Evolutionary conservation across 257 asterid genomes (phyloP).

Genomic region (Ocimum tenuiflorum): DNA sequence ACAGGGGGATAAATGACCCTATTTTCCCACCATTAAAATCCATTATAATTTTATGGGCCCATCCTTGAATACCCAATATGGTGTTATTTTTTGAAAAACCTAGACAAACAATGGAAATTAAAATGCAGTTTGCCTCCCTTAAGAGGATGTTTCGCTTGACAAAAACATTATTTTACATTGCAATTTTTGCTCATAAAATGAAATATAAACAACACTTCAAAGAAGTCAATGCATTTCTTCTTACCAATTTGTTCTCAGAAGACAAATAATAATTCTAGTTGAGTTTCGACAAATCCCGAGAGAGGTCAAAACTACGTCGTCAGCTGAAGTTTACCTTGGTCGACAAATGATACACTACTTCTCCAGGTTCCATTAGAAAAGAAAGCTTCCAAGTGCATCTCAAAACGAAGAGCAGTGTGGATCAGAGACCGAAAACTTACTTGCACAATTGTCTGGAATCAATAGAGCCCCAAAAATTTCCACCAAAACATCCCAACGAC

Average conservation of each 20-base stretch:
- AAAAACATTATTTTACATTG: no score
- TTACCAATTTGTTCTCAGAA: conserved; percentile 23
- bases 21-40: no score
- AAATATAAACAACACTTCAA: conserved; percentile 5
- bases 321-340: conserved; percentile 20
- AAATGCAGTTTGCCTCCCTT: no score
- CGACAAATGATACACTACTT: no score
- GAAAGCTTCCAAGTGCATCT: background rate
- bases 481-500: conserved; percentile 78
- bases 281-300: conserved; percentile 17
- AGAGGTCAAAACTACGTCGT: conserved; percentile 19
- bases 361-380: no score
- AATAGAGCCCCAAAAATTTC: conserved; percentile 90
- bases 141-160: no score
- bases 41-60: no score
- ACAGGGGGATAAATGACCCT: no score
- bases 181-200: background rate
- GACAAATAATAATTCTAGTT: conserved; percentile 1
- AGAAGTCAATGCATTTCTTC: conserved; percentile 23
- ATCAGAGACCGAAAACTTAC: conserved; percentile 24
- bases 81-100: no score
- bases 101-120: no score
- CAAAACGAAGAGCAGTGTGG: conserved; percentile 6
- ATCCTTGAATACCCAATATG: no score
- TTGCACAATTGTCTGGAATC: conserved; percentile 21